phyloP scores from a whole-genome alignment of 805 yeast genomes.

The Komagataella ulmi region DNA sequence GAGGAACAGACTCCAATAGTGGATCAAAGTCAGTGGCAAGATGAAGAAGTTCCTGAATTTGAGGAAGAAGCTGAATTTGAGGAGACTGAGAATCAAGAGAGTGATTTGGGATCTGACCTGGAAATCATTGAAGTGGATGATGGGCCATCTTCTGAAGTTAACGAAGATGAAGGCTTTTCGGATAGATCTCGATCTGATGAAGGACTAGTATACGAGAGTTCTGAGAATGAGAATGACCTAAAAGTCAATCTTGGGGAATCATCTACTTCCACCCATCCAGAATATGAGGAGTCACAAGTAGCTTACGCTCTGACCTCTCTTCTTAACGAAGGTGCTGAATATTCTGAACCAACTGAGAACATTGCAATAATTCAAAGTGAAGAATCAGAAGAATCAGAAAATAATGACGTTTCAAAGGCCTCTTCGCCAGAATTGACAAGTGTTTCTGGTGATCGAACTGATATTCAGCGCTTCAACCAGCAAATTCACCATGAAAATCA shows the following conservation, averaged over 20 bases:
- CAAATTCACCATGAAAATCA: neutral
- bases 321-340: neutral
- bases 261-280: neutral
- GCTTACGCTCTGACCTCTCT: neutral
- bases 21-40: slow-evolving; percentile 4
- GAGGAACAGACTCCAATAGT: slow-evolving; percentile 8
- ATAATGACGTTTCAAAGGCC: neutral
- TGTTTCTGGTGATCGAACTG: neutral
- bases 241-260: neutral
- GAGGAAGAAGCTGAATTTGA: neutral
- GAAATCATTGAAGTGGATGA: slow-evolving; percentile 1
- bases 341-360: neutral
- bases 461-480: no score
- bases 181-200: neutral
- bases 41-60: neutral
- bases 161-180: neutral
- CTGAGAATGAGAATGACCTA: neutral
- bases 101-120: neutral
- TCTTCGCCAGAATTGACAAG: neutral
- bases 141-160: neutral
- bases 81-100: neutral
- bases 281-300: neutral
- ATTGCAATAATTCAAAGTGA: neutral
- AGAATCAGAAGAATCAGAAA: neutral
- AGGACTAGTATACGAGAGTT: neutral